These are phyloP conservation scores for Candida glaebosa DNA, from an alignment of 805 yeast species.

Conservation along the genomic window DNA sequence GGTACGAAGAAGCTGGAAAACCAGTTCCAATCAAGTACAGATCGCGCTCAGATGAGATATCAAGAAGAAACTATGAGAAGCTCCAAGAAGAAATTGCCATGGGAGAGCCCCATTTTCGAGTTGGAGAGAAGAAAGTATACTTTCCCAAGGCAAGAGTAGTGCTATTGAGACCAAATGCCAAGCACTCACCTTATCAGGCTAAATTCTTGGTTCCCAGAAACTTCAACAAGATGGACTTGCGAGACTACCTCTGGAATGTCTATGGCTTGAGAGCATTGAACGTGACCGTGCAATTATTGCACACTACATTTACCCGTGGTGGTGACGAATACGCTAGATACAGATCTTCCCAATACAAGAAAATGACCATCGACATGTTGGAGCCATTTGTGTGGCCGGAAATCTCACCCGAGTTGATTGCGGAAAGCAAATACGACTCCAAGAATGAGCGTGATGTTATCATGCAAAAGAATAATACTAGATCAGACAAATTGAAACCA, in stretches of 20 bases:
- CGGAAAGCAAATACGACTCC: conserved; percentile 34
- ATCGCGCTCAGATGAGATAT: conserved; percentile 30
- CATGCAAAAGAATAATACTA: conserved; percentile 46
- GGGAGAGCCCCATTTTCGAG: conserved; percentile 75
- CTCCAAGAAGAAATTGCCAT: conserved; percentile 50
- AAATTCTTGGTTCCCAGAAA: conserved; percentile 91
- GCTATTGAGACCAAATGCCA: conserved; percentile 87
- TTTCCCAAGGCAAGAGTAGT: conserved; percentile 85
- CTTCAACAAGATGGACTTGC: conserved; percentile 88
- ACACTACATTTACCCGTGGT: conserved; percentile 59
- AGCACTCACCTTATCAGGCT: conserved; percentile 95
- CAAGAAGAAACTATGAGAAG: conserved; percentile 35
- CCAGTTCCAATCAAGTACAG: conserved; percentile 41
- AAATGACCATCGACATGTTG: conserved; percentile 95
- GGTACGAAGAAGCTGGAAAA: conserved; percentile 35
- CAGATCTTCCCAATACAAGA: conserved; percentile 79
- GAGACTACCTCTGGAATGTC: conserved; percentile 88
- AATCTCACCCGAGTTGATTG: conserved; percentile 32
- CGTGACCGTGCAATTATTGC: conserved; percentile 80
- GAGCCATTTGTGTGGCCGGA: conserved; percentile 97
- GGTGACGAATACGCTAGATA: conserved; percentile 60
- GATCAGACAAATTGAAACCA: conserved; percentile 69
- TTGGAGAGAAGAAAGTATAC: conserved; percentile 73
- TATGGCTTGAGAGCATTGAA: conserved; percentile 89
- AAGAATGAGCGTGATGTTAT: conserved; percentile 46